Conservation (phyloP, 1,284 basidiomycete genomes). For the Ustilago cynodontis region DNA sequence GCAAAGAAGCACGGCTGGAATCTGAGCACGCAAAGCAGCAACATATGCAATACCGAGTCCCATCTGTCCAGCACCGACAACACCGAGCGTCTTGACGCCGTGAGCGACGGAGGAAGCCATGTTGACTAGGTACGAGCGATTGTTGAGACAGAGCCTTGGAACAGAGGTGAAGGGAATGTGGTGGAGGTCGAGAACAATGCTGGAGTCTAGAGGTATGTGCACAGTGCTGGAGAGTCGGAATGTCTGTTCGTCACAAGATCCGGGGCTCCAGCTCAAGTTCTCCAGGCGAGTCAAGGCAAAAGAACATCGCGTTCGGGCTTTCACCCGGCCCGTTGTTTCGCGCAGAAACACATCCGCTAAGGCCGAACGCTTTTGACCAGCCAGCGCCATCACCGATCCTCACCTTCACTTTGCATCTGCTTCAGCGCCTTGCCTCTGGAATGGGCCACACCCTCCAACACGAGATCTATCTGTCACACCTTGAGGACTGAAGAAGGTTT, state of each 20-base stretch:
- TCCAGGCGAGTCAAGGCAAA: neutral
- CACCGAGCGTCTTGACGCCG: slow-evolving; percentile 60
- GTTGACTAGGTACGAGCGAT: neutral
- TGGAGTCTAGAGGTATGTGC: neutral
- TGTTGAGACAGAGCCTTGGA: neutral
- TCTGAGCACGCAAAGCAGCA: slow-evolving; percentile 73
- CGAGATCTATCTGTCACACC: no score
- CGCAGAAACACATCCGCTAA: slow-evolving; percentile 23
- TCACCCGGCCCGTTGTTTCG: slow-evolving; percentile 15
- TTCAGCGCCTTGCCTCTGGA: no score
- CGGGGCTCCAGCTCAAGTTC: slow-evolving; percentile 13
- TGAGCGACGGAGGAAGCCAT: slow-evolving; percentile 41
- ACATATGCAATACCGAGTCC: slow-evolving; percentile 83
- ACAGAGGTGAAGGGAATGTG: neutral
- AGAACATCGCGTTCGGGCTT: slow-evolving; percentile 11
- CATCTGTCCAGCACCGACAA: slow-evolving; percentile 67
- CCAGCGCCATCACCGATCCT: neutral
- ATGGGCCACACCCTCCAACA: no score
- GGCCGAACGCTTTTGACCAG: slow-evolving; percentile 14
- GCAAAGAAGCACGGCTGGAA: slow-evolving; percentile 49
- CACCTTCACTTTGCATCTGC: neutral
- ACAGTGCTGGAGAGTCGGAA: neutral
- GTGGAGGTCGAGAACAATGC: neutral
- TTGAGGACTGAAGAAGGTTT: no score
- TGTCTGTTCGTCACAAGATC: slow-evolving; percentile 3